These are phyloP conservation scores for Cystobasidiaceae sp. DNA, from an alignment of 1,284 basidiomycete species.

Conservation along the genomic window DNA sequence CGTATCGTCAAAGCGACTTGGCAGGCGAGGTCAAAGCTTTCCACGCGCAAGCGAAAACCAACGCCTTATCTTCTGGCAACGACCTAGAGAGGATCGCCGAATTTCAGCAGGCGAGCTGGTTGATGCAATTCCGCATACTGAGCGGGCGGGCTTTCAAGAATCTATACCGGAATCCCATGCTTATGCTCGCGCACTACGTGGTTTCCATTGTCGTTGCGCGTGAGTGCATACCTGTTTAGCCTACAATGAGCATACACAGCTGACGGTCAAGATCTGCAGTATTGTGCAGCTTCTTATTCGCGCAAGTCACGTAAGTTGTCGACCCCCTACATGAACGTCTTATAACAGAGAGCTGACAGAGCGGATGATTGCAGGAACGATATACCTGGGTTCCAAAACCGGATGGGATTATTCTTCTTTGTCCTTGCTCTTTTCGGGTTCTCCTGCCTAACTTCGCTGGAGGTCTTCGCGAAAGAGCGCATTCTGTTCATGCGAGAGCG, in stretches of 20 bases:
- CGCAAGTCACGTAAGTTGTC: slow-evolving; percentile 60
- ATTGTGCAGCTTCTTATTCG: slow-evolving; percentile 75
- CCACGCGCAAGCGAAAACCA: slow-evolving; percentile 42
- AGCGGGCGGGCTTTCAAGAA: slow-evolving; percentile 98
- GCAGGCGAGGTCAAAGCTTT: slow-evolving; percentile 64
- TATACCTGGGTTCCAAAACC: slow-evolving; percentile 89
- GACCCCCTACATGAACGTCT: too few relatives aligned
- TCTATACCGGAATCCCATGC: slow-evolving; percentile 75
- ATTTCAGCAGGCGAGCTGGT: slow-evolving; percentile 75
- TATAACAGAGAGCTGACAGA: not conserved
- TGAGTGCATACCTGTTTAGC: slow-evolving; percentile 49
- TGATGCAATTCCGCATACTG: slow-evolving; percentile 84
- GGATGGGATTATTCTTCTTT: slow-evolving; percentile 88
- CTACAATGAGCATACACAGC: not conserved
- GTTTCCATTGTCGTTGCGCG: slow-evolving; percentile 75
- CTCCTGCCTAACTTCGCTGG: slow-evolving; percentile 85
- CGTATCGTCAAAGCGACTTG: slow-evolving; percentile 64
- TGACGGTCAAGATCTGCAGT: slow-evolving; percentile 50
- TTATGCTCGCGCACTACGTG: slow-evolving; percentile 84
- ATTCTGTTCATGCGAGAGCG: slow-evolving; percentile 94
- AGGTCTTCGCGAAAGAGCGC: slow-evolving; percentile 86
- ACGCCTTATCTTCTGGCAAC: not conserved
- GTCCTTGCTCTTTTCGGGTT: slow-evolving; percentile 91
- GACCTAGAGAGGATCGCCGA: slow-evolving; percentile 48
- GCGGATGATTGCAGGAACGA: slow-evolving; percentile 59